Conservation (phyloP, 2,329 filamentous ascomycete species). For the Arthrinium puccinioides region DNA sequence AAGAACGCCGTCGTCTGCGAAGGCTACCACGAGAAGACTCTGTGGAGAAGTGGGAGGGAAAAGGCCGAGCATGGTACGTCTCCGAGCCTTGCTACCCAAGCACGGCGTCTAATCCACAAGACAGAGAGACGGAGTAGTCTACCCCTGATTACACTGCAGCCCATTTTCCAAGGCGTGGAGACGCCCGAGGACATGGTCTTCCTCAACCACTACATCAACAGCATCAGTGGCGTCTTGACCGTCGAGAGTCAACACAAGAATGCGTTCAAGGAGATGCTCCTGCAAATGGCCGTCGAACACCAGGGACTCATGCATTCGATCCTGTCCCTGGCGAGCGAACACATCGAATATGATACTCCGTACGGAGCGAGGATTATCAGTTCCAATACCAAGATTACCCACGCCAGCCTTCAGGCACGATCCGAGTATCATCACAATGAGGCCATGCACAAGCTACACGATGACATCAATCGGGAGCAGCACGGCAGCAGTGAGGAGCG, state of each 20-base stretch:
- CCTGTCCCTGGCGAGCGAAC: conserved; percentile 73
- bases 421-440: conserved; percentile 49
- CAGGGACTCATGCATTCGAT: conserved; percentile 86
- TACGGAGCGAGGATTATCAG: conserved; percentile 47
- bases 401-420: conserved; percentile 39
- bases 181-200: conserved; percentile 72
- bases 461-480: conserved; percentile 34
- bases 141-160: conserved; percentile 49
- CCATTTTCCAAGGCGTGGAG: conserved; percentile 75
- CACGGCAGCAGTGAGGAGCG: conserved; percentile 36
- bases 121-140: conserved; percentile 44
- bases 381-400: conserved; percentile 38
- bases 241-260: conserved; percentile 76
- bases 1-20: conserved; percentile 92
- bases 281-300: conserved; percentile 75
- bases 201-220: conserved; percentile 74
- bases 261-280: conserved; percentile 76
- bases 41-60: conserved; percentile 82
- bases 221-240: conserved; percentile 74
- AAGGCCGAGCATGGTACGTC: conserved; percentile 59
- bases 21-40: conserved; percentile 78
- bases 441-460: conserved; percentile 45
- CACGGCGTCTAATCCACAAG: conserved; percentile 11
- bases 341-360: conserved; percentile 54
- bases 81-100: conserved; percentile 2